These are phyloP conservation scores for Olyra latifolia DNA, from an alignment of 176 grass and related monocot species.

Conservation along the genomic window DNA sequence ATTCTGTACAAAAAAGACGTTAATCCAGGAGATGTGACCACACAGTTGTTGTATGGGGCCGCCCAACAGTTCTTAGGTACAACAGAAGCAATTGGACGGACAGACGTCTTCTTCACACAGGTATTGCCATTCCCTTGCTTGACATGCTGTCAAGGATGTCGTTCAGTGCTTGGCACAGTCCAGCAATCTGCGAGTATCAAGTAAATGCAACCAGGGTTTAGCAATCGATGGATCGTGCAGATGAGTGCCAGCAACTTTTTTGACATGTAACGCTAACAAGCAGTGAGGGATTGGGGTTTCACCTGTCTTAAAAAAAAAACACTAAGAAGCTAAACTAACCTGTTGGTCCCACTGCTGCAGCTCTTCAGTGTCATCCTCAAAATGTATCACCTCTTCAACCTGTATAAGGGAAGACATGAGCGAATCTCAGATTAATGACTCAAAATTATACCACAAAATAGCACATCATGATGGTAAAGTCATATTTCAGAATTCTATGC, in stretches of 20 bases:
- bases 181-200: slow-evolving; percentile 62
- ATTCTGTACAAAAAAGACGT: slow-evolving; percentile 18
- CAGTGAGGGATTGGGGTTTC: no score
- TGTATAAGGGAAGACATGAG: slow-evolving; percentile 19
- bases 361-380: slow-evolving; percentile 94
- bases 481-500: neutral
- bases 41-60: no score
- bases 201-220: neutral
- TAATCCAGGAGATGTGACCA: neutral
- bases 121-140: slow-evolving; percentile 76
- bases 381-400: slow-evolving; percentile 99
- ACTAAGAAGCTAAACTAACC: slow-evolving; percentile 41
- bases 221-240: neutral
- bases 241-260: neutral
- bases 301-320: no score
- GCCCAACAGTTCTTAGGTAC: neutral
- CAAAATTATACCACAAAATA: neutral
- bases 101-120: slow-evolving; percentile 47
- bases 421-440: neutral
- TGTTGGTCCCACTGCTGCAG: slow-evolving; percentile 97
- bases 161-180: slow-evolving; percentile 88
- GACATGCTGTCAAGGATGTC: slow-evolving; percentile 94
- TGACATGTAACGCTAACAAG: neutral
- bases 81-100: neutral
- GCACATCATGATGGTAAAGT: neutral